phyloP scores from a whole-genome alignment of 768 basidiomycete species.

The Lentinula sp. region DNA sequence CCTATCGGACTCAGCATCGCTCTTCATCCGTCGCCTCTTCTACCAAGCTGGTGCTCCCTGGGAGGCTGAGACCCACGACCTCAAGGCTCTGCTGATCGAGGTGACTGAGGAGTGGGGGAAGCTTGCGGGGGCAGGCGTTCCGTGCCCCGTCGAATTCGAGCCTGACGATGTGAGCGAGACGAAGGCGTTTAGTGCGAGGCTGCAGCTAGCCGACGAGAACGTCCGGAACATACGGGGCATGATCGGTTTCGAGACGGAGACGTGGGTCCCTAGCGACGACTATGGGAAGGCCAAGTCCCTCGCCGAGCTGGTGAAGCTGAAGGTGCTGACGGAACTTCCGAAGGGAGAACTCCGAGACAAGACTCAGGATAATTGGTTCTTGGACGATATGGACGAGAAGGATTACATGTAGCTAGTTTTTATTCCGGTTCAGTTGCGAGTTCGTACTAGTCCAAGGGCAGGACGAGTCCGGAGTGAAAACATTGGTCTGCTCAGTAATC shows the following conservation, averaged over 20 bases:
- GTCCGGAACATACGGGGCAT: slow-evolving; percentile 12
- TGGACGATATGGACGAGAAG: slow-evolving; percentile 33
- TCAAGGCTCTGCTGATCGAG: slow-evolving; percentile 23
- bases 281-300: slow-evolving; percentile 23
- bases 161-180: slow-evolving; percentile 19
- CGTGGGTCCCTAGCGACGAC: slow-evolving; percentile 23
- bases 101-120: slow-evolving; percentile 18
- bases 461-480: too few relatives aligned
- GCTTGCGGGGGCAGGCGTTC: slow-evolving; percentile 16
- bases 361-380: slow-evolving; percentile 27
- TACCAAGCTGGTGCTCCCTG: slow-evolving; percentile 20
- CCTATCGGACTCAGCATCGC: slow-evolving; percentile 14
- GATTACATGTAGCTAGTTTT: too few relatives aligned
- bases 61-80: slow-evolving; percentile 27
- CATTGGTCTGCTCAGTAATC: too few relatives aligned
- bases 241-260: slow-evolving; percentile 18
- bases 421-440: too few relatives aligned
- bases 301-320: slow-evolving; percentile 15
- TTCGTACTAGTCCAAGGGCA: too few relatives aligned
- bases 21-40: slow-evolving; percentile 22
- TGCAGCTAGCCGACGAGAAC: slow-evolving; percentile 12
- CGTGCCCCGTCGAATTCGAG: slow-evolving; percentile 26
- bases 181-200: slow-evolving; percentile 17
- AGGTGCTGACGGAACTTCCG: slow-evolving; percentile 13
- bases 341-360: slow-evolving; percentile 9